Evolutionary conservation across 805 yeast species (phyloP), one percentile per base, ranked within the genome.

Genomic region (Ascoidea tarda): DNA sequence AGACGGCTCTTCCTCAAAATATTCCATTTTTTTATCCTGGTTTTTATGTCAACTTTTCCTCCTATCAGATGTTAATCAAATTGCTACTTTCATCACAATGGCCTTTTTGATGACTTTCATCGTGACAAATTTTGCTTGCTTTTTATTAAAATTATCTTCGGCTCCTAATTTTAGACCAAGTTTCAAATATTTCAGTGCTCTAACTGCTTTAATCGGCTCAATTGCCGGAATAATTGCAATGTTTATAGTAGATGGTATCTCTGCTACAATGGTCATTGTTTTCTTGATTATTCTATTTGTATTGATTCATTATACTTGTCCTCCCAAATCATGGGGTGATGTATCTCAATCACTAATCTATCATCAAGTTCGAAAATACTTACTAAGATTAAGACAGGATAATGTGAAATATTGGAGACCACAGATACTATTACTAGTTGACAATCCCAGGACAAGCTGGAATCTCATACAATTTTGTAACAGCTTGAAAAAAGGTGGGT

Each of bases 91-190:
- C 60, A 91, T 93, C 56, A 91, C 98, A 1, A 89, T 95, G 97
- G 96, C 99, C 0, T 91, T 89, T 61, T 72, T 93, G 51, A 87
- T 91, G 93, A 93, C 99, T 0, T 93, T 93, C 61, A 83, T 91
- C 49, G 96, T 91, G 2, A 89, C 95, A 44, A 93, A 93, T 62
- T 66, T 91, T 57, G 98, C 99, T 2, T 95, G 99, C 64, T 89
- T 91, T 63, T 67, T 93, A 51, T 73, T 93, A 59, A 84, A 83
- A 57, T 69, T 93, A 5, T 91, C 96, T 0, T 79, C 96, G 0
- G 99, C 99, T 5, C 99, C 99, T n/a, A 93, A 95, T 65, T 93
- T 93, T 68, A 73, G 99, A 61, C 99, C 99, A 4, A 87, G 96
- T 3, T 93, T 93, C 74, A 82, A 78, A 54, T 93, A 82, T 61